Evolutionary conservation across 1,284 basidiomycete species (phyloP).

Genomic region (Veloboletus limbatus): DNA sequence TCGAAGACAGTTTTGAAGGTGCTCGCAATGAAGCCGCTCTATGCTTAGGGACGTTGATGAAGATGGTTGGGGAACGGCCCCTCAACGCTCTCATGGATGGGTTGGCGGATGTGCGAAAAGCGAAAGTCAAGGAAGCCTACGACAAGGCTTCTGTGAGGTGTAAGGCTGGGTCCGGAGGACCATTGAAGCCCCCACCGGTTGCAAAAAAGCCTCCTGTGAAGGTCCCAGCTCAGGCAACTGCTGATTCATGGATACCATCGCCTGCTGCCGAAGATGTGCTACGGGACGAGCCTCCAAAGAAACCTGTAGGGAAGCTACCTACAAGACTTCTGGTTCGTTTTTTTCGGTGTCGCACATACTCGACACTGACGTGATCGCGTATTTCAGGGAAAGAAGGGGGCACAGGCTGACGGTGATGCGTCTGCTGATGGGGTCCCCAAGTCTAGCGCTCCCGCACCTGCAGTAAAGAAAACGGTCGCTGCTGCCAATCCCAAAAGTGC

Average conservation of each 20-base stretch:
- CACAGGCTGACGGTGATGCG: slow-evolving; percentile 34
- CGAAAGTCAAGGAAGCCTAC: slow-evolving; percentile 92
- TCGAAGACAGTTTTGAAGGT: slow-evolving; percentile 89
- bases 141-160: slow-evolving; percentile 87
- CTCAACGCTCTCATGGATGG: slow-evolving; percentile 87
- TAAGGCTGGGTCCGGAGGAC: slow-evolving; percentile 58
- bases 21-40: slow-evolving; percentile 89
- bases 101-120: slow-evolving; percentile 86
- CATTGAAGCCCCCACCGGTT: slow-evolving; percentile 42
- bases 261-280: slow-evolving; percentile 21
- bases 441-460: slow-evolving; percentile 33
- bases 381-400: slow-evolving; percentile 52
- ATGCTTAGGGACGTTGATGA: slow-evolving; percentile 91
- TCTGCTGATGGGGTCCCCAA: slow-evolving; percentile 28
- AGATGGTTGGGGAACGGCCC: slow-evolving; percentile 93
- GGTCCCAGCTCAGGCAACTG: slow-evolving; percentile 27
- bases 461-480: slow-evolving; percentile 46
- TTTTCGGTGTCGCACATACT: not conserved
- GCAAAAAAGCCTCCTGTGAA: slow-evolving; percentile 40
- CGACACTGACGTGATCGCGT: slow-evolving; percentile 12
- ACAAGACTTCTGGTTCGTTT: slow-evolving; percentile 46
- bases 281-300: slow-evolving; percentile 42
- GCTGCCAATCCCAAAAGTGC: slow-evolving; percentile 44
- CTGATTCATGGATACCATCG: slow-evolving; percentile 14
- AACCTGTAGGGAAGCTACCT: slow-evolving; percentile 48